Base-by-base conservation (phyloP, 176 grass and related monocot species). In the Raddia guianensis region DNA sequence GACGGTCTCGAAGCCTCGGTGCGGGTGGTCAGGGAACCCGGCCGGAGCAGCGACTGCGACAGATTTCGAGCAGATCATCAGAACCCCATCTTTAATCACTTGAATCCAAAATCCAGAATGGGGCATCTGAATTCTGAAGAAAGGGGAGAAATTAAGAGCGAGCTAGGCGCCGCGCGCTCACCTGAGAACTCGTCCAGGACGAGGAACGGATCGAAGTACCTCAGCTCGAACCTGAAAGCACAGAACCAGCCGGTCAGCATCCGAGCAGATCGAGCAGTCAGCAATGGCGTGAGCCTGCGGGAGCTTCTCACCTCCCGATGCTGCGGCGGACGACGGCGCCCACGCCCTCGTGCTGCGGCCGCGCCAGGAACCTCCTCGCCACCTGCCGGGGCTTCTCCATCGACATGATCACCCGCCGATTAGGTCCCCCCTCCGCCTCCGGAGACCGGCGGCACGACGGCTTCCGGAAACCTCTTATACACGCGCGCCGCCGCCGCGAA, bases 1-100 rank as follows among this genome's bases (percentile, higher is more conserved):
- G 73, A 97, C 95, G 52, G 95, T 98, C 84, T 98, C 95, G 91
- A 98, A 98, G 9, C 95, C 96, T 83, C 96, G 69, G 86, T 99
- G 96, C 3, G 96, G 96, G 68, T 99, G 96, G 63, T 99, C 96
- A 72, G 96, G 96, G 91, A 99, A 99, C 69, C 96, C 96, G 9
- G 92, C 86, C 34, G 92, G 92, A 52, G 96, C 88, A 79, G 90
- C 8, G 53, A 90, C 96, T 98, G 90, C 73, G 58, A 8, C 13
- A 2, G 12, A 67, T 65, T 65, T 5, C 5, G 43, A 34, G 49
- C 5, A 77, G 11, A 21, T 4, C 14, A n/a, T 77, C 5, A 75
- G 16, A 52, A 51, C 8, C 32, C 32, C 49, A 72, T 72, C 69
- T 72, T 8, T 1, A 63, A 76, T 12, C 6, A 37, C 34, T 69